phyloP scores from a whole-genome alignment of 345 rosid species.

The Eucalyptus globulus region DNA sequence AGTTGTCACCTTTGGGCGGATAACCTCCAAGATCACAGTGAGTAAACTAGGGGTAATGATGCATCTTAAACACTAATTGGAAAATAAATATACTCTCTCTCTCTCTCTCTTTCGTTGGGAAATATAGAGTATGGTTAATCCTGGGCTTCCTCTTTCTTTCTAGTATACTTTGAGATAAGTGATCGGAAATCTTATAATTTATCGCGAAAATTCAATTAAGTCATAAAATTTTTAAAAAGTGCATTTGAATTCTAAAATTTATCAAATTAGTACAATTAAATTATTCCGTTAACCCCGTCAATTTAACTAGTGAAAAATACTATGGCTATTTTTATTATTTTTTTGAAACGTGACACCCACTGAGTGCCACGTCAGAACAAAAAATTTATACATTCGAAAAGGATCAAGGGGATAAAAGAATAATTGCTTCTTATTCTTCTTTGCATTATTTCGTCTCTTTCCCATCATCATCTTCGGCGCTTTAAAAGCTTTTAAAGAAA shows the following conservation, averaged over 20 bases:
- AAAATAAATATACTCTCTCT: no score
- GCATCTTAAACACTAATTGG: background rate
- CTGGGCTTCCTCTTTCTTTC: background rate
- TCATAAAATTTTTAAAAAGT: background rate
- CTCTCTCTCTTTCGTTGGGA: rapidly evolving
- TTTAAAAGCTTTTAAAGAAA: background rate
- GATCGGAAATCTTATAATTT: rapidly evolving
- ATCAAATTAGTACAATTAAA: background rate
- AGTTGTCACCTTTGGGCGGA: background rate
- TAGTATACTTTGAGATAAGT: background rate
- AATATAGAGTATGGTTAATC: background rate
- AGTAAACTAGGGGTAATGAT: no score
- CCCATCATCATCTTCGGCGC: background rate
- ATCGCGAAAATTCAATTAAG: rapidly evolving
- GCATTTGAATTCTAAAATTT: rapidly evolving
- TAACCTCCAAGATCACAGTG: background rate
- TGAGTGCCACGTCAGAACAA: background rate
- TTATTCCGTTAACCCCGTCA: rapidly evolving
- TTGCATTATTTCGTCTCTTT: background rate
- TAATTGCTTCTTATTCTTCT: background rate
- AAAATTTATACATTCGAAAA: background rate
- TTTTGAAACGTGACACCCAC: rapidly evolving
- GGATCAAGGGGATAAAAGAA: background rate
- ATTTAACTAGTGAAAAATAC: background rate
- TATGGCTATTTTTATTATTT: background rate